Conservation (phyloP, 805 yeast species). For the Peterozyma xylosa region DNA sequence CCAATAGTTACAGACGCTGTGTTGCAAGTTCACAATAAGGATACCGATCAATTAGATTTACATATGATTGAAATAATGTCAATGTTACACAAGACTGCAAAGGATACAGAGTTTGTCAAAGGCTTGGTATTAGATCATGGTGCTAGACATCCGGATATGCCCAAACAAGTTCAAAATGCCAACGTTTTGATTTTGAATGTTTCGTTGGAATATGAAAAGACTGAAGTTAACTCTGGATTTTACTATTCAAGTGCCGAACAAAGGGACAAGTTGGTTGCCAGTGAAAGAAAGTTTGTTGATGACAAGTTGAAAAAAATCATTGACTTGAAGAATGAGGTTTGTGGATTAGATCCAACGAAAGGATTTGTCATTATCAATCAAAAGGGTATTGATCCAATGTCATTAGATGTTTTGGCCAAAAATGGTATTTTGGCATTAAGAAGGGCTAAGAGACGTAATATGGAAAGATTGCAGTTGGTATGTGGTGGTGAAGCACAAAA, state of each 20-base stretch:
- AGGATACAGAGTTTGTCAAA: constrained; percentile 73
- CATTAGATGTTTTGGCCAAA: constrained; percentile 87
- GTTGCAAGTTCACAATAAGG: constrained; percentile 54
- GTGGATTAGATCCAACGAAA: constrained; percentile 62
- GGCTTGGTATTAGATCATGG: constrained; percentile 97
- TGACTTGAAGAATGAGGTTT: constrained; percentile 87
- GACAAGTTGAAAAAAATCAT: constrained; percentile 86
- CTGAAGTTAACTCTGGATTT: constrained; percentile 95
- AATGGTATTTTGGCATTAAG: constrained; percentile 90
- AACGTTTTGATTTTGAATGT: constrained; percentile 83
- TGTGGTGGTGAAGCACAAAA: constrained; percentile 98
- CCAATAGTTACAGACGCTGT: constrained; percentile 98
- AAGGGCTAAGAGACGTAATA: constrained; percentile 97
- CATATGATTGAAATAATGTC: constrained; percentile 98
- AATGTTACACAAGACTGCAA: constrained; percentile 88
- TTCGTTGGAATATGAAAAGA: constrained; percentile 92
- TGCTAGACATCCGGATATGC: constrained; percentile 99
- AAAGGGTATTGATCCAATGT: constrained; percentile 98
- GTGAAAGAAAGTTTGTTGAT: constrained; percentile 92
- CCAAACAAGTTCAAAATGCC: constrained; percentile 78
- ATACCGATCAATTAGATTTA: constrained; percentile 57
- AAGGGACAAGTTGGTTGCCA: constrained; percentile 87
- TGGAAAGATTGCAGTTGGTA: constrained; percentile 95
- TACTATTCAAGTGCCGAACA: constrained; percentile 94
- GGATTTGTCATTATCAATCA: constrained; percentile 95